Percentiles rank a stretch among this genome's conserved stretches.
These are phyloP conservation scores for Lippia alba DNA, from an alignment of 305 asterid genomes.

Conservation along the genomic window DNA sequence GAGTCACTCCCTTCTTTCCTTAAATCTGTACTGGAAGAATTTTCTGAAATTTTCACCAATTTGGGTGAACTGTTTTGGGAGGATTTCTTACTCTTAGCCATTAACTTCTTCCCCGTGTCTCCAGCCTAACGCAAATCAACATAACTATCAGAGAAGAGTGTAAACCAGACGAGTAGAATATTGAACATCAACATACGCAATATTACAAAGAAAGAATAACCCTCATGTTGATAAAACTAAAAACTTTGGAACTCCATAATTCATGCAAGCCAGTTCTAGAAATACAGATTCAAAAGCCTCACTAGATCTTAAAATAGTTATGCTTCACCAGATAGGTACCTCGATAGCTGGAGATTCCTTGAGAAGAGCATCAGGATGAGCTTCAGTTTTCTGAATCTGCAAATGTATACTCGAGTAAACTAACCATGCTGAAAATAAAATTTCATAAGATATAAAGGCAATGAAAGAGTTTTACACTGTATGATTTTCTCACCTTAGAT, in stretches of 20 bases:
- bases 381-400: conserved; percentile 67
- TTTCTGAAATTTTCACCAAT: conserved; percentile 60
- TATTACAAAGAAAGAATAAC: not conserved
- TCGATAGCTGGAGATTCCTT: conserved; percentile 56
- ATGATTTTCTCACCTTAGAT: conserved; percentile 70
- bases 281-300: conserved; percentile 21
- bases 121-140: conserved; percentile 53
- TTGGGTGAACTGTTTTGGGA: conserved; percentile 65
- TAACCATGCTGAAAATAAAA: conserved; percentile 36
- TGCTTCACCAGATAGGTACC: too few relatives aligned
- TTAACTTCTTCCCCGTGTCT: conserved; percentile 57
- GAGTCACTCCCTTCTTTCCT: conserved; percentile 83
- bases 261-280: not conserved
- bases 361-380: conserved; percentile 42
- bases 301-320: conserved; percentile 22
- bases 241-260: conserved; percentile 16
- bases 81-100: conserved; percentile 62
- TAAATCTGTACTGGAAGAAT: conserved; percentile 64
- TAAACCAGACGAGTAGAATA: conserved; percentile 20
- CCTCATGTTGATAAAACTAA: not conserved
- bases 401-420: conserved; percentile 37
- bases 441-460: conserved; percentile 27
- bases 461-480: conserved; percentile 25
- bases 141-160: conserved; percentile 24
- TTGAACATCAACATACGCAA: conserved; percentile 27